Conservation (phyloP, 2,329 filamentous ascomycete species). For the Paracoccidioides lutzii region DNA sequence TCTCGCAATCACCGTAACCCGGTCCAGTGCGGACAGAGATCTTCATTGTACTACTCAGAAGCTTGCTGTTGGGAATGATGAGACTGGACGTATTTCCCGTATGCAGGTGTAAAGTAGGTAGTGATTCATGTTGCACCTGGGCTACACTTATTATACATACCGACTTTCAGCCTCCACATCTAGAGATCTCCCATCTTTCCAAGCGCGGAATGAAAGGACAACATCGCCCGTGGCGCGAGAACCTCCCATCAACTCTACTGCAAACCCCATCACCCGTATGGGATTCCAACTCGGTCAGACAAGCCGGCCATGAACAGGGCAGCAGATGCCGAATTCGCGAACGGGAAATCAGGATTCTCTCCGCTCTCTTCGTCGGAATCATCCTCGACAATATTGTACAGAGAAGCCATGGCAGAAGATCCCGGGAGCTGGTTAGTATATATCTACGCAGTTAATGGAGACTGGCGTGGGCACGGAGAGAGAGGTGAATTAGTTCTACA, state of each 20-base stretch:
- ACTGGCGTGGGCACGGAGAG: no score
- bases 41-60: neutral
- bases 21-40: conserved; percentile 5
- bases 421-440: no score
- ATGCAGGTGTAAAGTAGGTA: no score
- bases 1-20: conserved; percentile 1
- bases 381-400: neutral
- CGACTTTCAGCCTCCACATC: neutral
- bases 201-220: neutral
- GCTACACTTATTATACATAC: neutral
- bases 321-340: neutral
- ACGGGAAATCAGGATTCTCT: neutral
- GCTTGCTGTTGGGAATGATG: neutral
- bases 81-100: neutral
- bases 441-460: no score
- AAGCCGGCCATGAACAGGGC: neutral
- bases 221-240: neutral
- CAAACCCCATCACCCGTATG: neutral
- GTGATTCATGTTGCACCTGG: no score
- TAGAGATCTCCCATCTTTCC: neutral
- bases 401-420: neutral
- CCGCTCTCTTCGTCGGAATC: neutral
- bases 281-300: neutral
- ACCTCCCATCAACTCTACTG: neutral
- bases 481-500: no score